phyloP scores from a whole-genome alignment of 257 asterid species.

The Prunella vulgaris region DNA sequence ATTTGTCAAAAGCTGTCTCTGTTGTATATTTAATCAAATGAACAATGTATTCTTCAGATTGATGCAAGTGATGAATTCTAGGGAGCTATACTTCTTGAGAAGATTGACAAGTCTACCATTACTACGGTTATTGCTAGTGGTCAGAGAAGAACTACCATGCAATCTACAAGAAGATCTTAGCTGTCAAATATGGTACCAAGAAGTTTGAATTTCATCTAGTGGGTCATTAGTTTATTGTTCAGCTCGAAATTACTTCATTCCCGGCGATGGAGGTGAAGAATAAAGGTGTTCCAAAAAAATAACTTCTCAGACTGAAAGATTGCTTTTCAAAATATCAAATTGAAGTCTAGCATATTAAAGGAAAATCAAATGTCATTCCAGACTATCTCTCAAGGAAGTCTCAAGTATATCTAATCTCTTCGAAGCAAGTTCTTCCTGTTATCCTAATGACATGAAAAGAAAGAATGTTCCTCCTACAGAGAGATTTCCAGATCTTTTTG shows the following conservation, averaged over 20 bases:
- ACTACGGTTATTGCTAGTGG: background rate
- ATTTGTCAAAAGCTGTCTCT: background rate
- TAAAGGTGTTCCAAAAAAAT: background rate
- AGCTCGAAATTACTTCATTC: background rate
- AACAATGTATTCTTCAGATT: background rate
- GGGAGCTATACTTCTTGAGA: background rate
- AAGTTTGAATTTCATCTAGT: background rate
- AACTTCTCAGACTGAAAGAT: background rate
- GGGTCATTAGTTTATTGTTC: background rate
- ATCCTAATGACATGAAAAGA: background rate
- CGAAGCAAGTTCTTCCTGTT: background rate
- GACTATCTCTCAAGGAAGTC: background rate
- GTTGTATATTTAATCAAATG: background rate
- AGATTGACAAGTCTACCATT: background rate
- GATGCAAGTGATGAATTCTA: background rate
- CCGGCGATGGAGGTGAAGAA: background rate
- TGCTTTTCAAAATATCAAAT: background rate
- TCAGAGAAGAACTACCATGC: background rate
- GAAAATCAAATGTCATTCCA: background rate
- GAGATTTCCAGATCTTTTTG: too few species aligned
- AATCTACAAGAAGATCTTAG: background rate
- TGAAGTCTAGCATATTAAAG: background rate
- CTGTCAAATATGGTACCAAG: background rate
- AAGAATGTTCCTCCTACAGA: background rate
- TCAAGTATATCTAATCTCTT: background rate